These are phyloP conservation scores for Mycena sanguinolenta DNA, from an alignment of 768 basidiomycete genomes.

Conservation along the genomic window DNA sequence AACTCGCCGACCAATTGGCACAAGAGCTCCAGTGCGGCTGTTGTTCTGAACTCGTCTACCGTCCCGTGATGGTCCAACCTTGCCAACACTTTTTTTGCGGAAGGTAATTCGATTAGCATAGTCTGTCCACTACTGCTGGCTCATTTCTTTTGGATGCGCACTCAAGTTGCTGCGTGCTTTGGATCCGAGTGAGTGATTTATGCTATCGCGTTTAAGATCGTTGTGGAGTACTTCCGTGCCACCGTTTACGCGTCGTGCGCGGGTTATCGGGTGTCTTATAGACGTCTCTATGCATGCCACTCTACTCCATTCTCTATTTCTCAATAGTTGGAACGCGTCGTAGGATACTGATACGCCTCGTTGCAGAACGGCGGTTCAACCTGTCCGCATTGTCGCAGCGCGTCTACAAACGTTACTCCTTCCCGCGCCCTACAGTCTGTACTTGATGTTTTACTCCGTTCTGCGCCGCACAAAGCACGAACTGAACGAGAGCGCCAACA, in stretches of 20 bases:
- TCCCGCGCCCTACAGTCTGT: slow-evolving; percentile 82
- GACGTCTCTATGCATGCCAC: not conserved
- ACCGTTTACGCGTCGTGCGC: slow-evolving; percentile 23
- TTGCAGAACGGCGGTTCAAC: slow-evolving; percentile 85
- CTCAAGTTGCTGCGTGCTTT: slow-evolving; percentile 82
- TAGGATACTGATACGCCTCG: slow-evolving; percentile 35
- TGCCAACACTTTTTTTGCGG: slow-evolving; percentile 95
- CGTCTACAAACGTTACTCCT: slow-evolving; percentile 76
- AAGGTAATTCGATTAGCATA: slow-evolving; percentile 52
- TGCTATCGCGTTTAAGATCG: slow-evolving; percentile 5
- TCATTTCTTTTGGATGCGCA: slow-evolving; percentile 4
- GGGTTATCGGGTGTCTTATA: not conserved
- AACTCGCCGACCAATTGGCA: slow-evolving; percentile 71
- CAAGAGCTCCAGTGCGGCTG: slow-evolving; percentile 89
- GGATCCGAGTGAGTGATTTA: slow-evolving; percentile 79
- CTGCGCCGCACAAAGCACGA: slow-evolving; percentile 76
- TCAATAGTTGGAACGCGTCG: not conserved
- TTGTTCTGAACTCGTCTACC: slow-evolving; percentile 85
- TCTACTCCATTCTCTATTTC: not conserved
- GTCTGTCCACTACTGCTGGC: not conserved
- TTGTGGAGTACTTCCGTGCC: slow-evolving; percentile 10
- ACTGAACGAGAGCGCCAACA: slow-evolving; percentile 80
- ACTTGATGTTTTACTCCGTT: slow-evolving; percentile 79
- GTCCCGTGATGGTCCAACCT: slow-evolving; percentile 84
- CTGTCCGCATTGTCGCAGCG: slow-evolving; percentile 84